Conservation (phyloP, 208 protist genomes). For the Zelonia costaricensis region DNA sequence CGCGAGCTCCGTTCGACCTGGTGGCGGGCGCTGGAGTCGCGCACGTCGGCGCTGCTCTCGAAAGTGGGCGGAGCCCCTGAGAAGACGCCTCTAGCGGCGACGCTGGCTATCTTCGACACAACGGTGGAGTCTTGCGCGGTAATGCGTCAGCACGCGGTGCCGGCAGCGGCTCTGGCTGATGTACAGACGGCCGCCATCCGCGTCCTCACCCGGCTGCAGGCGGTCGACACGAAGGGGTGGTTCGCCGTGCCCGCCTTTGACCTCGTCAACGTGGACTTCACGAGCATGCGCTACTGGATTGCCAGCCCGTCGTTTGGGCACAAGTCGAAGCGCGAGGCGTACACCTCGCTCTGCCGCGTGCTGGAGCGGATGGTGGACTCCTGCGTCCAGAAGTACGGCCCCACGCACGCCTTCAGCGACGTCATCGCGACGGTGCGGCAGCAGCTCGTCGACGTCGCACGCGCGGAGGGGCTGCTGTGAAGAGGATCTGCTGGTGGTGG, state of each 20-base stretch:
- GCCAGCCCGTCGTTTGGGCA: slow-evolving; percentile 38
- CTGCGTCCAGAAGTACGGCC: slow-evolving; percentile 79
- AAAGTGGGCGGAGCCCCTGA: not conserved
- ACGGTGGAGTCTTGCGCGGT: slow-evolving; percentile 3
- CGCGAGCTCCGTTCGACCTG: slow-evolving; percentile 9
- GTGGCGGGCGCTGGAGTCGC: not conserved
- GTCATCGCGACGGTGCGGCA: slow-evolving; percentile 64
- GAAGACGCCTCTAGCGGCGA: not conserved
- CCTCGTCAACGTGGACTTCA: slow-evolving; percentile 76
- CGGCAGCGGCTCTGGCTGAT: slow-evolving; percentile 14
- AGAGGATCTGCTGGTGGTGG: not conserved
- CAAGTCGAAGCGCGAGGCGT: slow-evolving; percentile 66
- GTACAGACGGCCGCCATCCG: slow-evolving; percentile 43
- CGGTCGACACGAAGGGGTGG: slow-evolving; percentile 63
- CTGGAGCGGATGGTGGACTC: slow-evolving; percentile 85
- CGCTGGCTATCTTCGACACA: not conserved
- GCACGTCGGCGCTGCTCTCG: slow-evolving; percentile 3
- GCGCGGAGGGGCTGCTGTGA: slow-evolving; percentile 52
- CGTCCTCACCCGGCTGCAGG: slow-evolving; percentile 48
- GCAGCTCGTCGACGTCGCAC: slow-evolving; percentile 66
- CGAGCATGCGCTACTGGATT: slow-evolving; percentile 65
- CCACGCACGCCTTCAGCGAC: slow-evolving; percentile 63
- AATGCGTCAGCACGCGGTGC: slow-evolving; percentile 4
- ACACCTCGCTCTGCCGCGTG: slow-evolving; percentile 58
- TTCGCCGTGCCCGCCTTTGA: slow-evolving; percentile 83